Percentiles rank a stretch among this genome's conserved stretches.
These are phyloP conservation scores for Blastomyces percursus DNA, from an alignment of 2,329 filamentous ascomycete species.

Conservation along the genomic window DNA sequence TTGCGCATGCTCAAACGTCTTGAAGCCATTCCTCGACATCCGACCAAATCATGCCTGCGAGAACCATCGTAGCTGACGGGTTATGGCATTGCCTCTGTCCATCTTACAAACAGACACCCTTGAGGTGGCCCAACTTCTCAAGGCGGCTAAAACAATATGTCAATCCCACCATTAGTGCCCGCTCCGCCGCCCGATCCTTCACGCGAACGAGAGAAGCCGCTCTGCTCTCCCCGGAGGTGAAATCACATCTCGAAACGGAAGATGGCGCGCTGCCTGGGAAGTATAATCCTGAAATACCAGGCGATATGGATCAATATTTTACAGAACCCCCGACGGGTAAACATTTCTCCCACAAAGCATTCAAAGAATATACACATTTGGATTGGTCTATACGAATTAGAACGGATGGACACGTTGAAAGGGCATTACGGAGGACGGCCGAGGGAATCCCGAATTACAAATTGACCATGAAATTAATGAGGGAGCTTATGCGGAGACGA, in stretches of 20 bases:
- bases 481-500: conserved; percentile 30
- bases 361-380: conserved; percentile 16
- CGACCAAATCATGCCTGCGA: conserved; percentile 23
- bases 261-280: not conserved
- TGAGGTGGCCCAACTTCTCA: not conserved
- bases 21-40: not conserved
- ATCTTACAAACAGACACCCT: conserved; percentile 19
- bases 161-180: not conserved
- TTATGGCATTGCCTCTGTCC: conserved; percentile 35
- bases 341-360: not conserved
- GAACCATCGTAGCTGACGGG: conserved; percentile 26
- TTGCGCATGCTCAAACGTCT: not conserved
- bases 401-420: conserved; percentile 20
- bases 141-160: not conserved
- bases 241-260: not conserved
- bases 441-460: conserved; percentile 18
- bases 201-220: not conserved
- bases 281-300: not conserved
- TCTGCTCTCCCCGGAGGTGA: not conserved
- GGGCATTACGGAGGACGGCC: conserved; percentile 20
- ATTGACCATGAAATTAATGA: conserved; percentile 24
- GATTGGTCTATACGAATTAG: not conserved
- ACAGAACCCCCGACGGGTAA: not conserved
- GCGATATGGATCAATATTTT: not conserved
- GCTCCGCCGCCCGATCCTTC: not conserved